Evolutionary conservation across 2,329 filamentous ascomycete genomes (phyloP), one percentile per base, ranked within the genome.

Genomic region (Coniochaeta hoffmannii): DNA sequence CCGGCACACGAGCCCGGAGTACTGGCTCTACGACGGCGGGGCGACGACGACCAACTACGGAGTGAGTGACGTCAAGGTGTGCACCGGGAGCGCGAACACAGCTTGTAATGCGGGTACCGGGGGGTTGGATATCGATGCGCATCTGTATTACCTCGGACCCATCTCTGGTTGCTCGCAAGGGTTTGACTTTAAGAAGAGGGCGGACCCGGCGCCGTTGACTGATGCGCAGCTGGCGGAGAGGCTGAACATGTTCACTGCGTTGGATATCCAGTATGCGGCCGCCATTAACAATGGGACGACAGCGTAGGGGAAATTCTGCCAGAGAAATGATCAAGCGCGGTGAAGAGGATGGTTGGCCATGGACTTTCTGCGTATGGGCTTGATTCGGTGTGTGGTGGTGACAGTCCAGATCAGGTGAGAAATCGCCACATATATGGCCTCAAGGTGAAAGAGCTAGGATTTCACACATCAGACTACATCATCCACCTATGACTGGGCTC

Each of bases 1-100:
- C 72, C 72, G 78, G 36, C 87, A 90, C 68, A 79, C 82, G n/a
- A 80, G 75, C 15, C 85, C 87, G 1, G 88, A 90, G 73, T 89
- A 84, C 70, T 89, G 81, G 77, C 72, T 87, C 34, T 65, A 71
- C 8, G 65, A 63, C 31, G 73, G 73, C 15, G 53, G 53, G 2
- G 60, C 66, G 15, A 63, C 59, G 52, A 70, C 68, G 7, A 60
- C 66, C 36, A 60, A 69, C 58, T 77, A 77, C 62, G 58, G 61
- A 6, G 59, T 73, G 31, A 55, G 50, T 4, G 71, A 78, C 51
- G 62, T 83, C 61, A 62, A 69, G 52, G 67, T 77, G 24, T 84
- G 80, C 69, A 56, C 66, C 14, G 81, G 81, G 58, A 72, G 69
- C 56, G 68, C 69, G 24, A 81, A 76, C 64, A 63, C 68, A 11